These are phyloP conservation scores for Chernovozyma sophiae-reginae DNA, from an alignment of 1,139 yeast species.

Conservation along the genomic window DNA sequence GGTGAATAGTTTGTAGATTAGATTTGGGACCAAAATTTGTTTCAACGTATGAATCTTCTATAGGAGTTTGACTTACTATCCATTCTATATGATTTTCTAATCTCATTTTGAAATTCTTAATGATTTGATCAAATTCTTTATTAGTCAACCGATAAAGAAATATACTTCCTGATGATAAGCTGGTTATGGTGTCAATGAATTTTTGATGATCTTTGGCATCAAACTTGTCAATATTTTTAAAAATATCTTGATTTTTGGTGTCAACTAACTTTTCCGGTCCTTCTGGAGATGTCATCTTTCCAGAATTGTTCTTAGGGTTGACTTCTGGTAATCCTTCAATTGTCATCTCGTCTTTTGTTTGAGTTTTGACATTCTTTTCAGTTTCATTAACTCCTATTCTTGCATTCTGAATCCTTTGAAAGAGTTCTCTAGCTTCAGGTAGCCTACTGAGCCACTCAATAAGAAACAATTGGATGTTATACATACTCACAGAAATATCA, in stretches of 20 bases:
- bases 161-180: not conserved
- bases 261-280: not conserved
- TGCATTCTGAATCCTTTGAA: slow-evolving; percentile 27
- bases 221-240: not conserved
- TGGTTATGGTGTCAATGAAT: not conserved
- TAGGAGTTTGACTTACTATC: slow-evolving; percentile 3
- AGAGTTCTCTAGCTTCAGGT: slow-evolving; percentile 39
- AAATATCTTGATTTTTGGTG: too few relatives aligned
- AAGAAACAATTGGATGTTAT: slow-evolving; percentile 53
- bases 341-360: not conserved
- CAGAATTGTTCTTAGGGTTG: not conserved
- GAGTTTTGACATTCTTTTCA: slow-evolving; percentile 3
- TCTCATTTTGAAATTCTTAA: not conserved
- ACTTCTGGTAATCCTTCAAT: slow-evolving; percentile 3
- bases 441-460: slow-evolving; percentile 58
- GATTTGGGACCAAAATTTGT: slow-evolving; percentile 3
- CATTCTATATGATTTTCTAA: slow-evolving; percentile 4
- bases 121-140: not conserved
- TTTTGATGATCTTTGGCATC: slow-evolving; percentile 9
- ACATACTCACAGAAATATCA: slow-evolving; percentile 43
- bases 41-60: slow-evolving; percentile 3
- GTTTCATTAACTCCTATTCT: slow-evolving; percentile 12
- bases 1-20: slow-evolving; percentile 8
- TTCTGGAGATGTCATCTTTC: not conserved
- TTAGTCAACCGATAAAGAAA: not conserved